These are phyloP conservation scores for Sarocladium strictum DNA, from an alignment of 2,329 filamentous ascomycete species.

Conservation along the genomic window DNA sequence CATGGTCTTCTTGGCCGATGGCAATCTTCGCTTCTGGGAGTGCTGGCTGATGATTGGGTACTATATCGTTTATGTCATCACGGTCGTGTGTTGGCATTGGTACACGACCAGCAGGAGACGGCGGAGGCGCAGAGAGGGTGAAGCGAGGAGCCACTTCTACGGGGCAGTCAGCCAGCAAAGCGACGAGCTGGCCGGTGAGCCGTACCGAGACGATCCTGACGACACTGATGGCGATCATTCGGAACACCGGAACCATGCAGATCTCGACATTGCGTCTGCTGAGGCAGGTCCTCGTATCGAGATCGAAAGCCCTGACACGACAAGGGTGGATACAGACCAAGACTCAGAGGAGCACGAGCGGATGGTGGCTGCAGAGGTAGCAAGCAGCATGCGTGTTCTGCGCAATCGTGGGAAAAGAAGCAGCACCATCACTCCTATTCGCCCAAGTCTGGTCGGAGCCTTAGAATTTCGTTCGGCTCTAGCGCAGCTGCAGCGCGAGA, in stretches of 20 bases:
- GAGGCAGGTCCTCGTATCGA: slow-evolving; percentile 43
- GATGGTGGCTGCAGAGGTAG: slow-evolving; percentile 73
- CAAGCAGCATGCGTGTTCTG: slow-evolving; percentile 86
- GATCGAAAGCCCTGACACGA: slow-evolving; percentile 26
- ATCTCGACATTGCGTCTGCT: slow-evolving; percentile 28
- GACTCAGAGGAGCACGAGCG: slow-evolving; percentile 52
- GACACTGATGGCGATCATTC: slow-evolving; percentile 19
- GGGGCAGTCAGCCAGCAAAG: slow-evolving; percentile 41
- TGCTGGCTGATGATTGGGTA: slow-evolving; percentile 85
- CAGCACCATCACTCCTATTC: slow-evolving; percentile 76
- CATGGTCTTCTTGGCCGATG: slow-evolving; percentile 82
- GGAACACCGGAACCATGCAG: slow-evolving; percentile 18
- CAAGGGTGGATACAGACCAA: slow-evolving; percentile 22
- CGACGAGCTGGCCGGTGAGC: slow-evolving; percentile 48
- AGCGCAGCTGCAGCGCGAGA: slow-evolving; percentile 76
- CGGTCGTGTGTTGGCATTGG: slow-evolving; percentile 93
- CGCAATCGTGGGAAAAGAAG: slow-evolving; percentile 60
- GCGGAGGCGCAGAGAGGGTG: slow-evolving; percentile 59
- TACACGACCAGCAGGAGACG: slow-evolving; percentile 58
- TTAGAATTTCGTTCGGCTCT: slow-evolving; percentile 90
- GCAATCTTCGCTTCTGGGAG: slow-evolving; percentile 80
- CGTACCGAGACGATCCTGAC: slow-evolving; percentile 58
- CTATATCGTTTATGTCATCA: slow-evolving; percentile 81
- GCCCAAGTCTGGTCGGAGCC: slow-evolving; percentile 87
- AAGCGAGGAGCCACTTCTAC: slow-evolving; percentile 69